A percentile compares a stretch with the other conserved stretches of the same genome.
Conservation (phyloP, 2,329 filamentous ascomycete species). For the Phoma sp. region DNA sequence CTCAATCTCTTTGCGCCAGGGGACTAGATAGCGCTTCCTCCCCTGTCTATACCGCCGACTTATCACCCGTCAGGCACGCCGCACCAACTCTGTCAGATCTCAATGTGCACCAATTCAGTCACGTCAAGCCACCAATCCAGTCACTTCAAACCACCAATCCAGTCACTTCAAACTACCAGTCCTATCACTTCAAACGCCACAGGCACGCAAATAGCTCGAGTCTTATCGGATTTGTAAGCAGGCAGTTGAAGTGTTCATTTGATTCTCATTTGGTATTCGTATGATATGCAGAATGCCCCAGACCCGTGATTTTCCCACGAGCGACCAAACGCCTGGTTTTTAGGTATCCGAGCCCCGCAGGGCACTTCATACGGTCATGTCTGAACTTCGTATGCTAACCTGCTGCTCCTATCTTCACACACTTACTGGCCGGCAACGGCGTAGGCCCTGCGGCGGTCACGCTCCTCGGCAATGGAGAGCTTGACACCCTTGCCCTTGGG, state of each 20-base stretch:
- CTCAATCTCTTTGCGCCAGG: slow-evolving; percentile 19
- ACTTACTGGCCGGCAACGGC: slow-evolving; percentile 61
- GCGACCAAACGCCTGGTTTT: slow-evolving; percentile 47
- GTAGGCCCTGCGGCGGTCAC: slow-evolving; percentile 89
- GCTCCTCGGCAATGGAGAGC: slow-evolving; percentile 98
- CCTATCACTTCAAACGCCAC: too few species aligned
- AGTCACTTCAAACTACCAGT: too few species aligned
- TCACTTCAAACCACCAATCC: too few species aligned
- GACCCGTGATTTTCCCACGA: slow-evolving; percentile 41
- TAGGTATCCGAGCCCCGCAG: slow-evolving; percentile 39
- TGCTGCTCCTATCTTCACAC: slow-evolving; percentile 24
- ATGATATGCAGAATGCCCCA: slow-evolving; percentile 43
- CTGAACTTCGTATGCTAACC: slow-evolving; percentile 36
- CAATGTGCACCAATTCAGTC: too few species aligned
- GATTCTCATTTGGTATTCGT: slow-evolving; percentile 44
- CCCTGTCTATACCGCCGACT: slow-evolving; percentile 8
- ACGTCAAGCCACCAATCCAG: too few species aligned
- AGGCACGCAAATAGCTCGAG: slow-evolving; percentile 8
- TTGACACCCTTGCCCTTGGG: slow-evolving; percentile 99
- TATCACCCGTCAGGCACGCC: slow-evolving; percentile 4
- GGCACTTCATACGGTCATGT: slow-evolving; percentile 36
- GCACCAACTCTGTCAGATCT: background rate
- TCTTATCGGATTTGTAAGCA: slow-evolving; percentile 9
- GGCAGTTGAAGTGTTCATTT: slow-evolving; percentile 30
- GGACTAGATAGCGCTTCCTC: slow-evolving; percentile 6